Base-by-base conservation (phyloP, 805 yeast species). In the Vanderwaltozyma tropicalis region DNA sequence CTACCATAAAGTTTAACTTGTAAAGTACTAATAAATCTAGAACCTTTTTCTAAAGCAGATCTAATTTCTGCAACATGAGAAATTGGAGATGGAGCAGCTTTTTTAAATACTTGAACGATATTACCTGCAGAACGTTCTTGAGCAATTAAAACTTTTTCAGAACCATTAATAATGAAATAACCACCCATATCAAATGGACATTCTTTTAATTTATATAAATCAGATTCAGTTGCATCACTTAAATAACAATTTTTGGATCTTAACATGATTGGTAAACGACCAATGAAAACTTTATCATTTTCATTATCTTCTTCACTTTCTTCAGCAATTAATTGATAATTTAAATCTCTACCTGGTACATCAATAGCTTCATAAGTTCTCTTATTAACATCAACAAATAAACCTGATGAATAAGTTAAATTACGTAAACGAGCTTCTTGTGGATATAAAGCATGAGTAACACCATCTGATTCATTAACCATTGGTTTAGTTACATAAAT, bases 101-200 rank as follows among this genome's bases (percentile, higher is more conserved):
- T 92, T 62, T 86, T 89, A 72, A 92, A 92, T 17, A 92, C 99
- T 67, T 92, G 98, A 28, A 92, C 98, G 48, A 92, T 92, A 59
- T 92, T 92, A 34, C 98, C 99, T 12, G 99, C 97, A 42, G 92
- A 79, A 62, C 99, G 78, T 65, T 92, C 99, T 66, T 92, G 99
- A 24, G 99, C 99, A 68, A 92, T 92, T 55, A 92, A 70, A 40
- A 92, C 99, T 62, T 92, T 92, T 62, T 92, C 99, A 16, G 96
- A 86, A 53, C 99, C 99, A 67, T 92, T 92, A 57, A 92, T 92
- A 50, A 92, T 88, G 59, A 92, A 92, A 64, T 92, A 92, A 45
- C 99, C 99, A 63, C 99, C 99, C 94, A 92, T 94, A 71, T 92
- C 99, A 64, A 85, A 92, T 24, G 98, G 98, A 67, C 99, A 92